Conservation (phyloP, 2,329 filamentous ascomycete species). For the Cladosporium sp. region DNA sequence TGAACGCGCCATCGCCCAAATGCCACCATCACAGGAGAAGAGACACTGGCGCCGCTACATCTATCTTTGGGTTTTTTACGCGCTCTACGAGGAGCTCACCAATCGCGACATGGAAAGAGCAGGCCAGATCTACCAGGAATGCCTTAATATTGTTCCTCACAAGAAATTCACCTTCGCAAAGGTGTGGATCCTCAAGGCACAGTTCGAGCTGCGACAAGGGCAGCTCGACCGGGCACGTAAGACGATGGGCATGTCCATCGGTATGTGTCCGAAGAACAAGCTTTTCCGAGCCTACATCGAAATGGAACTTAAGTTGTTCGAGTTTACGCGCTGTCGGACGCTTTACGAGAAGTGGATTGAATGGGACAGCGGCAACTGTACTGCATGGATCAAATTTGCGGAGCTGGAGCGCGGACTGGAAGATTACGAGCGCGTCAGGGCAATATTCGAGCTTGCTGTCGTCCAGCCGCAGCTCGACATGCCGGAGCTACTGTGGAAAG, state of each 20-base stretch:
- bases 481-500: conserved; percentile 96
- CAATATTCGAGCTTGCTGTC: conserved; percentile 88
- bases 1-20: conserved; percentile 89
- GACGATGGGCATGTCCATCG: conserved; percentile 80
- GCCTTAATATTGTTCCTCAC: conserved; percentile 81
- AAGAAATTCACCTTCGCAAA: conserved; percentile 98
- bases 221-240: conserved; percentile 77
- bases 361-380: conserved; percentile 83
- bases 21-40: conserved; percentile 93
- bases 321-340: conserved; percentile 84
- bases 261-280: conserved; percentile 93
- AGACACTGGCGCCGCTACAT: conserved; percentile 96
- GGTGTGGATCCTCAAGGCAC: conserved; percentile 86
- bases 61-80: conserved; percentile 97
- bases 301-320: conserved; percentile 85
- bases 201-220: conserved; percentile 86
- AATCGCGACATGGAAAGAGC: conserved; percentile 72
- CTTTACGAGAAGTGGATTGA: conserved; percentile 92
- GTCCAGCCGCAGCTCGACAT: conserved; percentile 81
- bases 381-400: conserved; percentile 95
- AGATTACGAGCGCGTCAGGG: conserved; percentile 78
- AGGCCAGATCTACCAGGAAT: conserved; percentile 84
- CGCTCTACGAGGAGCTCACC: conserved; percentile 87
- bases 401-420: conserved; percentile 88
- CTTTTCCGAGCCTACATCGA: conserved; percentile 91